Conservation (phyloP, 805 yeast genomes). For the Starmerella bacillaris region DNA sequence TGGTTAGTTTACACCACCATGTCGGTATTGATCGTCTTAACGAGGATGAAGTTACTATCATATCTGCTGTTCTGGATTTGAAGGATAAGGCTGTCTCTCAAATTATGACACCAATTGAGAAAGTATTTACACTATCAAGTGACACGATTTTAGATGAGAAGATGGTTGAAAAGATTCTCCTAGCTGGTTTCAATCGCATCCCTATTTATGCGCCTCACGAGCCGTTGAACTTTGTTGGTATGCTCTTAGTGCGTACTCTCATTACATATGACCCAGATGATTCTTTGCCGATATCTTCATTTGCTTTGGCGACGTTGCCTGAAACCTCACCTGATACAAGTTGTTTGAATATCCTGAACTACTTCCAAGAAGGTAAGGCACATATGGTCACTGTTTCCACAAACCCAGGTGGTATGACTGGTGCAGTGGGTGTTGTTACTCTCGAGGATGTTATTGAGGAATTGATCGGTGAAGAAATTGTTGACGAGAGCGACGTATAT, state of each 20-base stretch:
- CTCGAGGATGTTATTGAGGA: conserved; percentile 97
- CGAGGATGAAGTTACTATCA: conserved; percentile 90
- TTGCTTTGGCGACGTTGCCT: conserved; percentile 90
- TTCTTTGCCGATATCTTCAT: conserved; percentile 74
- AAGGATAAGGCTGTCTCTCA: conserved; percentile 74
- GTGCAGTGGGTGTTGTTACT: conserved; percentile 82
- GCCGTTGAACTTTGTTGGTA: conserved; percentile 80
- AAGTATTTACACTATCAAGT: conserved; percentile 75
- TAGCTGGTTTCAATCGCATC: conserved; percentile 86
- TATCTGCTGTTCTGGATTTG: conserved; percentile 79
- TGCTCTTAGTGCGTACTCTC: conserved; percentile 79
- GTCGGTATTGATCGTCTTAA: conserved; percentile 91
- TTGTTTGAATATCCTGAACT: conserved; percentile 80
- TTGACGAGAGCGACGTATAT: conserved; percentile 88
- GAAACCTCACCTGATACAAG: conserved; percentile 86
- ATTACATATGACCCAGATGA: conserved; percentile 96
- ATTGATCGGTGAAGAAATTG: conserved; percentile 91
- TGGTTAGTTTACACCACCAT: conserved; percentile 80
- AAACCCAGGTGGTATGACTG: conserved; percentile 61
- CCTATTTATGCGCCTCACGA: conserved; percentile 85
- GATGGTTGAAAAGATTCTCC: conserved; percentile 73
- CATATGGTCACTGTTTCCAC: conserved; percentile 91
- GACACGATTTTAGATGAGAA: conserved; percentile 67
- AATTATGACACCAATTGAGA: conserved; percentile 87
- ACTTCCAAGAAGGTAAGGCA: conserved; percentile 93